Evolutionary conservation across 2,329 filamentous ascomycete species (phyloP).

Genomic region (Cyphellophora europaea): DNA sequence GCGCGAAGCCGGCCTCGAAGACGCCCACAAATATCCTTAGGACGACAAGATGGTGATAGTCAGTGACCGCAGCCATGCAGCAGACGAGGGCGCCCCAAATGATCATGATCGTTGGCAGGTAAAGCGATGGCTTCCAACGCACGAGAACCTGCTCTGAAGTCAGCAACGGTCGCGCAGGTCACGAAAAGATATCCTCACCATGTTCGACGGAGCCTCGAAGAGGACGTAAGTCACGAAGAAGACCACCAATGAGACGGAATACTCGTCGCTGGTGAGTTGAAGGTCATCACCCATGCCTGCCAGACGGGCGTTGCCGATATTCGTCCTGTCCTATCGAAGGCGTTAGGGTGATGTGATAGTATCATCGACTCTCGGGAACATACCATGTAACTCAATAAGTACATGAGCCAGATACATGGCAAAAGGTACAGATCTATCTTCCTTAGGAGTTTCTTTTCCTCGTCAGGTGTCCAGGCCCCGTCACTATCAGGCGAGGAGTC

Average conservation of each 20-base stretch:
- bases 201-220: slow-evolving; percentile 38
- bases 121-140: slow-evolving; percentile 12
- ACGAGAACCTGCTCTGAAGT: too few relatives aligned
- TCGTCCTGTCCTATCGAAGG: slow-evolving; percentile 15
- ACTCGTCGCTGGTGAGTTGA: slow-evolving; percentile 29
- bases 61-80: slow-evolving; percentile 41
- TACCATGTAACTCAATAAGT: slow-evolving; percentile 37
- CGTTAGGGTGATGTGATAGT: slow-evolving; percentile 6
- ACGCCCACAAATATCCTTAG: slow-evolving; percentile 43
- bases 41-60: slow-evolving; percentile 40
- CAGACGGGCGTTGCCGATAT: slow-evolving; percentile 29
- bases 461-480: slow-evolving; percentile 18
- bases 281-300: slow-evolving; percentile 22
- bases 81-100: slow-evolving; percentile 27
- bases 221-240: slow-evolving; percentile 47
- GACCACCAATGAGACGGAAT: slow-evolving; percentile 42
- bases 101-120: slow-evolving; percentile 8
- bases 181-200: too few relatives aligned
- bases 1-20: slow-evolving; percentile 45
- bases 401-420: slow-evolving; percentile 42
- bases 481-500: not conserved
- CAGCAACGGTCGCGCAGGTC: too few relatives aligned
- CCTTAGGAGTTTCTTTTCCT: slow-evolving; percentile 36
- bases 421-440: slow-evolving; percentile 36
- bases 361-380: not conserved